Evolutionary conservation across 202 grass and related monocot genomes (phyloP).

Genomic region (Zizania palustris): DNA sequence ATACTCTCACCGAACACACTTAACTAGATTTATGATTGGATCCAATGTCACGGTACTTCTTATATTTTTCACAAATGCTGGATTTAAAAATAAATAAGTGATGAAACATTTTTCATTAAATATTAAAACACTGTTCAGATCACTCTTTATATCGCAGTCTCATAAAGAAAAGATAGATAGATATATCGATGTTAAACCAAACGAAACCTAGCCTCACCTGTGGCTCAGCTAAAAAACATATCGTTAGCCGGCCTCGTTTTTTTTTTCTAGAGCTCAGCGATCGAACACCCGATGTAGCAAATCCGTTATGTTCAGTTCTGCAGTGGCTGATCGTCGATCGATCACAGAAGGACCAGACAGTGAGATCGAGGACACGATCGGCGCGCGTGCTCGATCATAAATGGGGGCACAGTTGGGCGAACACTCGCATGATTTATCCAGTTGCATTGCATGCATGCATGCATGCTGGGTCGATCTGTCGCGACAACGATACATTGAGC

Average conservation of each 20-base stretch:
- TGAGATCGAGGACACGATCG: not conserved
- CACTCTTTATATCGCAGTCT: too few relatives aligned
- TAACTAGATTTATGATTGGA: too few relatives aligned
- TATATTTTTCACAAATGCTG: too few relatives aligned
- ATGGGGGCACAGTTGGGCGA: not conserved
- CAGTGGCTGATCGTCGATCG: conserved; percentile 16
- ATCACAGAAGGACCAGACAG: not conserved
- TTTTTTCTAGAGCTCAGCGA: not conserved
- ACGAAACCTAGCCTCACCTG: too few relatives aligned
- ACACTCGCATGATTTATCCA: not conserved
- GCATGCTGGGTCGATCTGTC: not conserved
- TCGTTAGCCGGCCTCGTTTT: not conserved
- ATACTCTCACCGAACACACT: too few relatives aligned
- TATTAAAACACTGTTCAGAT: too few relatives aligned
- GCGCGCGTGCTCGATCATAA: not conserved
- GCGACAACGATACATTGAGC: not conserved
- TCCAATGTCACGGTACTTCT: too few relatives aligned
- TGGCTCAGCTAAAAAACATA: not conserved
- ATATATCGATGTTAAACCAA: too few relatives aligned
- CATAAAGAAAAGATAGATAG: too few relatives aligned
- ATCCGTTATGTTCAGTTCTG: not conserved
- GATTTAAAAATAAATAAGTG: too few relatives aligned
- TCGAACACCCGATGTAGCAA: conserved; percentile 9
- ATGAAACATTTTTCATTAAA: too few relatives aligned
- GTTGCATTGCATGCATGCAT: too few relatives aligned